Evolutionary conservation across 2,329 filamentous ascomycete species (phyloP).

Genomic region (Epicoccum sorghinum): DNA sequence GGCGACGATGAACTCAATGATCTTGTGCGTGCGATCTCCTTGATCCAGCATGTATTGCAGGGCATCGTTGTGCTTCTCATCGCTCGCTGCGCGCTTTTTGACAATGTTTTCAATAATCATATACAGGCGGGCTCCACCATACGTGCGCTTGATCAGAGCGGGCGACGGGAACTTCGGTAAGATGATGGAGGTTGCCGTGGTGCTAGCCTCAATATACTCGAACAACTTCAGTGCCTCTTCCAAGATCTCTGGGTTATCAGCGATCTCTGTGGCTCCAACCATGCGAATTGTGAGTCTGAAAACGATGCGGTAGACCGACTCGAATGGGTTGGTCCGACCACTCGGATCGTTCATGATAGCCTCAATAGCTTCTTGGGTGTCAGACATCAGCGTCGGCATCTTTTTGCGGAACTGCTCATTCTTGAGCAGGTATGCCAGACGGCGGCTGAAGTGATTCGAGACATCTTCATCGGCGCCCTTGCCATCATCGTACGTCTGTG

Average conservation of each 20-base stretch:
- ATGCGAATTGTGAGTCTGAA: constrained; percentile 65
- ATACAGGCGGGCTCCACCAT: constrained; percentile 56
- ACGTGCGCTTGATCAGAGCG: constrained; percentile 52
- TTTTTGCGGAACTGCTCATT: constrained; percentile 35
- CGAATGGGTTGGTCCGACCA: constrained; percentile 59
- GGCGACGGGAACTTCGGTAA: constrained; percentile 60
- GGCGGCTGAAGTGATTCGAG: constrained; percentile 30
- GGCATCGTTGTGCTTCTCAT: constrained; percentile 55
- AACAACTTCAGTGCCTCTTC: constrained; percentile 54
- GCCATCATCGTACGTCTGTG: constrained; percentile 18
- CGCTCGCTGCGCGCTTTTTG: constrained; percentile 52
- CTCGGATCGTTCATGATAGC: constrained; percentile 42
- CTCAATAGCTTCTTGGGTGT: constrained; percentile 50
- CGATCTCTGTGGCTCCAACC: constrained; percentile 61
- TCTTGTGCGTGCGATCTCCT: constrained; percentile 53
- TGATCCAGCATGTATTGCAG: constrained; percentile 61
- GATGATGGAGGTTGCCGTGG: constrained; percentile 56
- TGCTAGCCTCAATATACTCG: constrained; percentile 54
- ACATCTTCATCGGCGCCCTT: constrained; percentile 20
- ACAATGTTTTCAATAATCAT: constrained; percentile 57
- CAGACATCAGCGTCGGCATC: constrained; percentile 51
- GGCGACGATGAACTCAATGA: constrained; percentile 59
- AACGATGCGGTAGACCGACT: constrained; percentile 59
- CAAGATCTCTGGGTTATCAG: constrained; percentile 53
- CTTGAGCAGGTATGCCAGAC: constrained; percentile 31